Evolutionary conservation across 1,284 basidiomycete species (phyloP), one percentile per base, ranked within the genome.

Genomic region (Austropuccinia psidii): DNA sequence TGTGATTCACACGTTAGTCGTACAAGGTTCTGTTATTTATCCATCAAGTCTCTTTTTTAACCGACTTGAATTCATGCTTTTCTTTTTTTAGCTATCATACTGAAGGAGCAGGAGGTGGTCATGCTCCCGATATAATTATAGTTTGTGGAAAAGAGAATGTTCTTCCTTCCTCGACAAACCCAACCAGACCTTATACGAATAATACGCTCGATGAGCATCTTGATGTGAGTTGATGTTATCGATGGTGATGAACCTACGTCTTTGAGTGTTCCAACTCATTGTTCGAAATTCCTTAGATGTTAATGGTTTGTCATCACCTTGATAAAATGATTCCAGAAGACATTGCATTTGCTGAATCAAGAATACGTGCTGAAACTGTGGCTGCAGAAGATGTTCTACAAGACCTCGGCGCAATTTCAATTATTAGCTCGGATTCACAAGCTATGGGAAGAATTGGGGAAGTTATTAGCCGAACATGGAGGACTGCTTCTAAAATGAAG

Each of bases 381-480:
- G 96, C 95, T 0, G 96, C 96, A 0, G 96, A 99, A 80, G 96
- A 99, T 79, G 90, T 98, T 21, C 83, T 98, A 47, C 95, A 98
- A 74, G 95, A 98, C 80, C 86, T 83, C 0, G 96, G 96, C 0
- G 93, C 95, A 0, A 97, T 99, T 61, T 79, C 91, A 2, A 96
- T 98, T 88, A 96, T 98, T 77, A 90, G 88, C 76, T 93, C 90
- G 4, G 95, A 98, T 80, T 90, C 92, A 1, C 94, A 96, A 81
- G 95, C 95, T 0, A 98, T 98, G 96, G 95, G 96, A 19, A 87
- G 93, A 13, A 93, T 98, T 11, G 96, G 93, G 11, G 96, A 99
- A 81, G 95, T 98, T 7, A 83, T 94, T 7, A 87, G 88, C 49
- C 84, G 96, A 49, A 97, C 96, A 0, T 99, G 96, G 96, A 85